phyloP scores from a whole-genome alignment of 2,329 filamentous ascomycete species.

The Verticillium isaacii region DNA sequence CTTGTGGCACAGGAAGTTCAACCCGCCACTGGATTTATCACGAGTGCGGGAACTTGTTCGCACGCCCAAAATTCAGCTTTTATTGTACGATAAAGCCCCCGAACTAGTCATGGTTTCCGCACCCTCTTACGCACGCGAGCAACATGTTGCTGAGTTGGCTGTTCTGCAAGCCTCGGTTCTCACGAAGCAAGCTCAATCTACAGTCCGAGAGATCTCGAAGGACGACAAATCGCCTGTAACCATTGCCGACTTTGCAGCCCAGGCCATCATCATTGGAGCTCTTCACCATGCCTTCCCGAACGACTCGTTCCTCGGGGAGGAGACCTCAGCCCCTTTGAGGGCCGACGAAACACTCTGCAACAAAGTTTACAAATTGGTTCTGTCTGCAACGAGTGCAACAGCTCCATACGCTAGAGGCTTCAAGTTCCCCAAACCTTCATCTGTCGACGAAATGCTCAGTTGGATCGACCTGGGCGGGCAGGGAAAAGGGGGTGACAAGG shows the following conservation, averaged over 20 bases:
- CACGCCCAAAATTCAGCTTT: too few relatives aligned
- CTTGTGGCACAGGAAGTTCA: too few relatives aligned
- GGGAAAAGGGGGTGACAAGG: slow-evolving; percentile 25
- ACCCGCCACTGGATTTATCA: too few relatives aligned
- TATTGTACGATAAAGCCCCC: too few relatives aligned
- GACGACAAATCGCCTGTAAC: slow-evolving; percentile 57
- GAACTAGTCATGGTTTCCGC: too few relatives aligned
- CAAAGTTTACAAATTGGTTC: too few relatives aligned
- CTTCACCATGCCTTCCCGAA: slow-evolving; percentile 47
- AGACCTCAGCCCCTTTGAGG: too few relatives aligned
- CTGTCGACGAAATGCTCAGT: slow-evolving; percentile 52
- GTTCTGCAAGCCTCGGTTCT: slow-evolving; percentile 52
- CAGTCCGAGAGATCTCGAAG: slow-evolving; percentile 48
- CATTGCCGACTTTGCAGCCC: slow-evolving; percentile 58
- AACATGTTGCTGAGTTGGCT: slow-evolving; percentile 30
- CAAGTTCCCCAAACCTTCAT: slow-evolving; percentile 28
- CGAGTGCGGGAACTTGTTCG: too few relatives aligned
- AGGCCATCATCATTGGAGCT: slow-evolving; percentile 55
- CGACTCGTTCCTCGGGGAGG: slow-evolving; percentile 25
- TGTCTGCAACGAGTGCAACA: too few relatives aligned
- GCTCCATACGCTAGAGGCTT: too few relatives aligned
- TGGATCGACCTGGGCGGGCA: slow-evolving; percentile 54
- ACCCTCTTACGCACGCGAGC: slow-evolving; percentile 19
- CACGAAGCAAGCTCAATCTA: slow-evolving; percentile 37
- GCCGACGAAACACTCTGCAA: too few relatives aligned